Evolutionary conservation across 2,329 filamentous ascomycete species (phyloP), one percentile per base, ranked within the genome.

Genomic region (Trichoderma koningii): DNA sequence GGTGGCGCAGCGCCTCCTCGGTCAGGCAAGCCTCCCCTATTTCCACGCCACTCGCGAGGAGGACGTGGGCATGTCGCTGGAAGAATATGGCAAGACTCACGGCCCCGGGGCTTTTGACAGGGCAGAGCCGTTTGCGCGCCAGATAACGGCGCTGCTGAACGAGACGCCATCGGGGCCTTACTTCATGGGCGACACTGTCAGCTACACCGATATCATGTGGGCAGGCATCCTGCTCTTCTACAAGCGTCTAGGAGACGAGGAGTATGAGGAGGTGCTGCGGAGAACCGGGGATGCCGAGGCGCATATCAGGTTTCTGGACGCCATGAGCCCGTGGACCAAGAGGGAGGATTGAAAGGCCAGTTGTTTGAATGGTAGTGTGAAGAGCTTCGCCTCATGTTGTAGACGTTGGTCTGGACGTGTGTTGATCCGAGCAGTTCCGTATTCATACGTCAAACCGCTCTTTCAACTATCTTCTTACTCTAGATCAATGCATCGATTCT

Each of bases 191-290:
- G 57, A 61, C 30, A 52, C 34, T 17, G 2, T 61, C 47, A 61
- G 57, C 47, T 61, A 61, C 34, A 30, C 57, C 5, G 57, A 61
- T 44, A 17, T 61, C 6, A 61, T 61, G 28, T 61, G 57, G 57
- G 57, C 47, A n/a, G 34, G 34, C 6, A 61, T 51, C 42, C 41
- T 61, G 34, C 57, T 61, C 38, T 61, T 51, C 34, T 61, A 42
- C 7, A 61, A 61, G 30, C 26, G 57, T 17, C 57, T 61, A 9
- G 47, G 57, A 1, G 21, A 23, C 15, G 57, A 61, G 7, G 57
- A 30, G 21, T 61, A 61, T 7, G 12, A 52, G 12, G 34, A 61
- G 30, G 57, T 61, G 23, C 9, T 61, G 17, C 44, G 26, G 23
- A 42, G 47, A 17, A 61, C 57, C 21, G 47, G 57, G 6, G 47